Percentiles rank a stretch among this genome's conserved stretches.
Conservation (phyloP, 164 flowering plant species). For the Nymphaea colorata region DNA sequence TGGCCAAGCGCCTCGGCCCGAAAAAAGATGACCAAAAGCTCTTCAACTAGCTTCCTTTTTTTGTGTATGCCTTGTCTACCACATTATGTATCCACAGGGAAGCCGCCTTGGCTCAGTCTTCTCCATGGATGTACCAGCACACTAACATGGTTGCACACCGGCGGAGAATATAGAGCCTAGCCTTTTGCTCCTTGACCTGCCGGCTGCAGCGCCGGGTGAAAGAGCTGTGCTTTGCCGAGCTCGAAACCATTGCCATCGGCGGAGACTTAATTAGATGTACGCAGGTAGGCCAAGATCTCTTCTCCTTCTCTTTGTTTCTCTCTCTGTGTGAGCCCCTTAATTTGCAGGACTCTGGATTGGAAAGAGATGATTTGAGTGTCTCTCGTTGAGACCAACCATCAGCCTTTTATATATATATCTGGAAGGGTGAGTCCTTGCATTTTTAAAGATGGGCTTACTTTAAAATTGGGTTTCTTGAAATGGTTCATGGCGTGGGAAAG, state of each 20-base stretch:
- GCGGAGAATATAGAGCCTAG: constrained; percentile 56
- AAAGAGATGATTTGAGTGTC: constrained; percentile 5
- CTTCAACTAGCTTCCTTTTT: neutral
- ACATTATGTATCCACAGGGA: neutral
- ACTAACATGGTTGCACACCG: constrained; percentile 76
- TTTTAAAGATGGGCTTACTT: neutral
- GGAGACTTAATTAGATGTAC: neutral
- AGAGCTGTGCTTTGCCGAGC: constrained; percentile 13
- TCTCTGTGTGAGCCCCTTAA: neutral
- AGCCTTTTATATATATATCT: neutral
- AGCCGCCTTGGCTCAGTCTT: constrained; percentile 4
- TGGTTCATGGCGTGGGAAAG: constrained; percentile 7
- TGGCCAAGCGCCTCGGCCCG: neutral
- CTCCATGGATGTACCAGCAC: constrained; percentile 63
- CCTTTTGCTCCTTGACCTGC: constrained; percentile 57
- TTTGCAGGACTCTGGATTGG: neutral
- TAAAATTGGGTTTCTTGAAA: neutral
- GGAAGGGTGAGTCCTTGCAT: neutral
- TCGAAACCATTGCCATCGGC: neutral
- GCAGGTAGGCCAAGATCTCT: constrained; percentile 8
- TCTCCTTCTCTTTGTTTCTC: neutral
- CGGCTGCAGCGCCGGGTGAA: constrained; percentile 46
- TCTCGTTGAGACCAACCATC: no score
- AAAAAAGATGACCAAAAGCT: neutral
- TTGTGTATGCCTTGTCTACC: no score